Base-by-base conservation (phyloP, 75 land plant genomes). In the Pinus tabuliformis region DNA sequence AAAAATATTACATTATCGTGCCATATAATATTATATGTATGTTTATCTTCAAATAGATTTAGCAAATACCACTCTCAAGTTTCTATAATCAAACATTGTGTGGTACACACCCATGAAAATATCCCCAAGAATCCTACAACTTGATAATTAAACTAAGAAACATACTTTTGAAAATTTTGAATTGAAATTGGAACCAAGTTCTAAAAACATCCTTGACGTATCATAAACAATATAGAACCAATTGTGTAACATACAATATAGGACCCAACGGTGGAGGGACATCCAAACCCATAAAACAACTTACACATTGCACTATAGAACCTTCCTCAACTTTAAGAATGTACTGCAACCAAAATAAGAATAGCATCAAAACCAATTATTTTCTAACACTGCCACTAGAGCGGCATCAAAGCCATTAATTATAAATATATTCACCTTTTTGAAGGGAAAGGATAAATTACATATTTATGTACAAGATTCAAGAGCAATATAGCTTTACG, bases 51-150 rank as follows among this genome's bases (percentile, higher is more conserved):
- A 49, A 49, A 8, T 86, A 81, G 94, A 88, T 70, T 81, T 65
- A 26, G 94, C 94, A 74, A 92, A 92, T 36, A 92, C 94, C 39
- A 92, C 58, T 28, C 76, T 81, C 20, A 61, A 62, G 49, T 92
- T 84, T 1, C 90, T 90, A 59, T 59, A 92, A 71, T 92, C 94
- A 62, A 92, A 92, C 22, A 92, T 88, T 5, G 94, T 92, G 68
- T 92, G 94, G 61, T 90, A 92, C 6, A 68, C 88, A 4, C 94
- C 90, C 94, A 92, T 90, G 79, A 92, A 90, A 6, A 85, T 79
- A 74, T 92, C 94, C 65, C 94, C 94, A 58, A 92, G 84, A 76
- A 92, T 88, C 93, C 93, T 91, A 88, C 73, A 83, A 75, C 21
- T 13, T 33, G 70, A 59, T 26, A 75, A 59, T 17, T 18, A 30